Evolutionary conservation across 495 filamentous ascomycete genomes (phyloP).

Genomic region (Penicillium crystallinum): DNA sequence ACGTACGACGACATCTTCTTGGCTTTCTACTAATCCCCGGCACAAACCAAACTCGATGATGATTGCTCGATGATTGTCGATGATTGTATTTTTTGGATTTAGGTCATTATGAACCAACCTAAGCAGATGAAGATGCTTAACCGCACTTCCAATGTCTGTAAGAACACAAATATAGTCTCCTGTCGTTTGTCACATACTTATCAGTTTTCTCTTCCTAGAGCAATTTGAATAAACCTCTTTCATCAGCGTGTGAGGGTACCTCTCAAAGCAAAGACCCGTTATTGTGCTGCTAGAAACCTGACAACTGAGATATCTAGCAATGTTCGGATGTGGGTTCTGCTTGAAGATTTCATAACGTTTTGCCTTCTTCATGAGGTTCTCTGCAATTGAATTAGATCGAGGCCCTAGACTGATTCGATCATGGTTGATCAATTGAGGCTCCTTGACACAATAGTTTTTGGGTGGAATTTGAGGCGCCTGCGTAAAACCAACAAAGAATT

Average conservation of each 20-base stretch:
- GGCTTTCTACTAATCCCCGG: conserved; percentile 14
- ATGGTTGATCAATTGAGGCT: background rate
- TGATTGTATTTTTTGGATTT: conserved; percentile 27
- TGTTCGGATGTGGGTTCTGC: background rate
- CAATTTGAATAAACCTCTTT: background rate
- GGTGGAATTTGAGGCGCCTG: background rate
- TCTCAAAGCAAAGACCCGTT: background rate
- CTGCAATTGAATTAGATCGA: background rate
- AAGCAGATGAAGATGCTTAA: conserved; percentile 4
- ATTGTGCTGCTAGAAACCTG: background rate
- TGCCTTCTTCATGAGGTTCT: background rate
- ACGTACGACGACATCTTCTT: background rate
- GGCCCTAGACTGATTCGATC: background rate
- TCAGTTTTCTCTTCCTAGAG: background rate
- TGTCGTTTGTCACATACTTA: background rate
- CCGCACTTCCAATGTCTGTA: background rate
- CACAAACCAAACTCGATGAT: conserved; percentile 37
- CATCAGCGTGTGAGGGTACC: background rate
- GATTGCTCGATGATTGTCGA: conserved; percentile 20
- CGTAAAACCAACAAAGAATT: too few species aligned
- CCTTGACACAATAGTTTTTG: background rate
- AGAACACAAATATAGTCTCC: background rate
- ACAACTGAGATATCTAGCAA: background rate
- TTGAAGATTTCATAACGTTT: background rate
- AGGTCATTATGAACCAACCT: conserved; percentile 29